Evolutionary conservation across 768 basidiomycete genomes (phyloP), one percentile per base, ranked within the genome.

Genomic region (Mycena olivaceomarginata): DNA sequence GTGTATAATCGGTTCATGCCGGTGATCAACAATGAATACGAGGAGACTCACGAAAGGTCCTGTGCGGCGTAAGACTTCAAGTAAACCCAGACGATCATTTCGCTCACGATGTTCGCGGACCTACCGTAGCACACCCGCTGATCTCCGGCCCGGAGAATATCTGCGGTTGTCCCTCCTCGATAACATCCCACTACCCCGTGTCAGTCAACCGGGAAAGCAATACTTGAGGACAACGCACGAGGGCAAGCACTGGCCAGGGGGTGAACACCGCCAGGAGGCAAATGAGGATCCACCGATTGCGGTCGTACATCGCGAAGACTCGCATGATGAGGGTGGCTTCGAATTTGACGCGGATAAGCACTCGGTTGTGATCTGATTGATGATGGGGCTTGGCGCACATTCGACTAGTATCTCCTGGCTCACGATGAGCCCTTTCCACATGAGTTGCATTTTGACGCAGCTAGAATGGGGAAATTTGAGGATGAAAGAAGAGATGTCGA

Each of bases 361-460:
- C 20, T 68, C 39, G n/a, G n/a, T 67, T 67, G 48, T 67, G 31
- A 51, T 67, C 65, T 51, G 45, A 67, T 51, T 31, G 25, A 67
- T 67, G 46, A 37, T 67, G 46, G 48, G 48, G 25, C 46, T 8
- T 39, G 46, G 22, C 45, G 48, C 48, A 67, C 66, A 67, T 67
- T 67, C 66, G 31, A 67, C 31, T 31, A 67, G 48, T 2, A 67
- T 12, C n/a, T 51, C 66, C 48, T 67, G 66, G 66, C 46, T 67
- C 13, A 67, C 66, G 66, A 67, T 18, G 48, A 67, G 45, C 16
- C 15, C 46, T 51, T 51, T 51, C 66, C 66, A 67, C 31, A 51
- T 39, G 46, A 67, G 1, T 67, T 53, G 66, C 66, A 67, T 67
- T 67, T 67, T 53, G 66, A 67, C 48, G 48, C 66, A 67, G 48